Conservation (phyloP, 306 rosid genomes). For the Argentina anserina region DNA sequence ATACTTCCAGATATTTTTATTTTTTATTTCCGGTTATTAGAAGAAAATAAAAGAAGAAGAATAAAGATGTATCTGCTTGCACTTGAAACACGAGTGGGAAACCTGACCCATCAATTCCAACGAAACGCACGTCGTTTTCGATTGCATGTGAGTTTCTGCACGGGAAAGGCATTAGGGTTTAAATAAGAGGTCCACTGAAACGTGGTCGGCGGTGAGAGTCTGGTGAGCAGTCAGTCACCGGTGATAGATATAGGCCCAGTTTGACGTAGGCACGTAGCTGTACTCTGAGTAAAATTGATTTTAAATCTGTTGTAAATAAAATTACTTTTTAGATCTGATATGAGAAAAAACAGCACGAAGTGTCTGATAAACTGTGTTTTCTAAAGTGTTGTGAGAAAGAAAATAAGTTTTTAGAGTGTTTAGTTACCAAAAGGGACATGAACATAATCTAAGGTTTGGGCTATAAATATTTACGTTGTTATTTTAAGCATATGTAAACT, state of each 20-base stretch:
- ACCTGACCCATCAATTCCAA: neutral
- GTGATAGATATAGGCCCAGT: neutral
- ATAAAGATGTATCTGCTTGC: neutral
- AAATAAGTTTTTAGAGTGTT: too few relatives aligned
- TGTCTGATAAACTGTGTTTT: too few relatives aligned
- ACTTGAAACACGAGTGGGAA: neutral
- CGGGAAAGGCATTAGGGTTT: neutral
- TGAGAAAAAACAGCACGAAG: too few relatives aligned
- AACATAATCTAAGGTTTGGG: too few relatives aligned
- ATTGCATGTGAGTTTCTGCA: neutral
- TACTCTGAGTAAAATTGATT: too few relatives aligned
- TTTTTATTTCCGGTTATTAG: neutral
- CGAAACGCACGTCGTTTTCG: slow-evolving; percentile 3
- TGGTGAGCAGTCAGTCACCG: neutral
- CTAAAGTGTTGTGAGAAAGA: too few relatives aligned
- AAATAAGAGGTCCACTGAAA: neutral
- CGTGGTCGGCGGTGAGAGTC: neutral
- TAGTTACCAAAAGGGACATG: too few relatives aligned
- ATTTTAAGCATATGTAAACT: too few relatives aligned
- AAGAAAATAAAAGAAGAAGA: neutral
- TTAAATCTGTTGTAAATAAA: too few relatives aligned
- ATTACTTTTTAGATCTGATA: too few relatives aligned
- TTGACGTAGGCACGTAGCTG: too few relatives aligned
- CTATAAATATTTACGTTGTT: too few relatives aligned
- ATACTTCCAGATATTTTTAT: neutral